Evolutionary conservation across 2,329 filamentous ascomycete genomes (phyloP), one percentile per base, ranked within the genome.

Genomic region (Microsporum canis): DNA sequence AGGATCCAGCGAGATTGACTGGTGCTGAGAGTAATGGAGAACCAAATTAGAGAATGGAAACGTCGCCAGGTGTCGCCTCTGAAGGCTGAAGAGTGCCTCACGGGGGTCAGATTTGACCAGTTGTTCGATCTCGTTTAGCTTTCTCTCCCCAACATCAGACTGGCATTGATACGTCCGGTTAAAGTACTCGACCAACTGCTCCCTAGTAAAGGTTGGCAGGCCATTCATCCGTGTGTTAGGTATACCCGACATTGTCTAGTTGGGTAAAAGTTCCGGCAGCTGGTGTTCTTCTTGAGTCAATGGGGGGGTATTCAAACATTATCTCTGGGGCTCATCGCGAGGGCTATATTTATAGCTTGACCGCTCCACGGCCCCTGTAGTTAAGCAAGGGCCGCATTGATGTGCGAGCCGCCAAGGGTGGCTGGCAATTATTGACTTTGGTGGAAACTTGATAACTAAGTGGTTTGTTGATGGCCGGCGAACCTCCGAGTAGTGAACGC

Each of bases 1-100:
- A 0, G 78, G 74, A 57, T 83, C 74, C 43, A 83, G 70, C 1
- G 77, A 77, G 31, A 84, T 75, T 8, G 68, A 71, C 43, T 76
- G 77, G 63, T 78, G 72, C n/a, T 72, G 71, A 1, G 78, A 79
- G 66, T 82, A 82, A 66, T 85, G 83, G 47, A 85, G 71, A 0
- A 72, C 75, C 8, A 84, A 71, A 63, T 84, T 84, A 33, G 83
- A 82, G 69, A 83, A 85, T 0, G 81, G 80, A 5, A 84, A 74
- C 8, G 73, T 68, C 23, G 72, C 71, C 5, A 82, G 68, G 58
- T 83, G 80, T 14, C 74, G 70, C 36, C 70, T 69, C 60, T 78
- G 76, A 2, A 79, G 64, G 27, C 65, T 65, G 1, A 66, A 62
- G 36, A 78, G 64, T 2, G 70, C 67, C 1, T 60, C 65, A 10